Percentiles rank a stretch among this genome's conserved stretches.
phyloP scores from a whole-genome alignment of 805 yeast genomes.

The Dipodascopsis uninucleata region DNA sequence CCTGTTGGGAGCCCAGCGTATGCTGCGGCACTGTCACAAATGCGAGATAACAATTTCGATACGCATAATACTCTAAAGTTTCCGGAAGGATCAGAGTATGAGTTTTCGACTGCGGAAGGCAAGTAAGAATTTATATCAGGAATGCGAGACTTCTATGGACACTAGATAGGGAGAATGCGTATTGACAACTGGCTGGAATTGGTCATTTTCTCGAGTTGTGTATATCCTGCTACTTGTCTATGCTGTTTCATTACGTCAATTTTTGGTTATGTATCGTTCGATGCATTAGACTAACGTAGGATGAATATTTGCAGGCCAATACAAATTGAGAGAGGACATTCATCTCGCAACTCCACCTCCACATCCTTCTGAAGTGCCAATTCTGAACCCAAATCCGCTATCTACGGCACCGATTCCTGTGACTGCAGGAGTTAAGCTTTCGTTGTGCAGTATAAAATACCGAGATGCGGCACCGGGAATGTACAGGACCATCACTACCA shows the following conservation, averaged over 20 bases:
- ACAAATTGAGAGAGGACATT: slow-evolving; percentile 27
- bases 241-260: not conserved
- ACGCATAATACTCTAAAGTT: slow-evolving; percentile 29
- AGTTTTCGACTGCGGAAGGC: slow-evolving; percentile 37
- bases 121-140: slow-evolving; percentile 20
- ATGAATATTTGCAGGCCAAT: slow-evolving; percentile 16
- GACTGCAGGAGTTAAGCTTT: slow-evolving; percentile 30
- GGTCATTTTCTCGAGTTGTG: not conserved
- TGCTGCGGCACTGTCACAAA: slow-evolving; percentile 25
- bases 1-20: slow-evolving; percentile 29
- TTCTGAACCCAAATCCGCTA: slow-evolving; percentile 37
- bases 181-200: not conserved
- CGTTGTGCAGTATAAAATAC: slow-evolving; percentile 21
- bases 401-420: slow-evolving; percentile 33
- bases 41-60: slow-evolving; percentile 21
- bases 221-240: not conserved
- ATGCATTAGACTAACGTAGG: no score
- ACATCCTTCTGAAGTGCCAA: slow-evolving; percentile 38
- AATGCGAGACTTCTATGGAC: no score
- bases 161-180: not conserved
- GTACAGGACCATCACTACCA: slow-evolving; percentile 9
- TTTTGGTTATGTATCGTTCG: not conserved
- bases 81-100: slow-evolving; percentile 27
- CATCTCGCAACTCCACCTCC: slow-evolving; percentile 40
- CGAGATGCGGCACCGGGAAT: slow-evolving; percentile 13